A percentile compares a stretch with the other conserved stretches of the same genome.
phyloP scores from a whole-genome alignment of 177 flowering plant species.

The Vitis hybrid region DNA sequence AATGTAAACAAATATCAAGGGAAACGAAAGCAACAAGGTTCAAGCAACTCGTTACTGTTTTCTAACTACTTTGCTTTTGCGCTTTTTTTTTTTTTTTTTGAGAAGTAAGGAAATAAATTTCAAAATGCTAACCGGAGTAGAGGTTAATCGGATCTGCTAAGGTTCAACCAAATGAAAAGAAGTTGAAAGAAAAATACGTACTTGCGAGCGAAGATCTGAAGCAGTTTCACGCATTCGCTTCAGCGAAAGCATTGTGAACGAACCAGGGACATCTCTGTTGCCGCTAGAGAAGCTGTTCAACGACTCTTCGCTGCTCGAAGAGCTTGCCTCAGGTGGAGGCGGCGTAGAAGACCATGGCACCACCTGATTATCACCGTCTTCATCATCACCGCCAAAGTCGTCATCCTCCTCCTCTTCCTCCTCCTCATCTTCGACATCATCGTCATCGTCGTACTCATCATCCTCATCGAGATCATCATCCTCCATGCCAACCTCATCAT shows the following conservation, averaged over 20 bases:
- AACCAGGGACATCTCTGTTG: background rate
- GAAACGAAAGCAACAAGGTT: no score
- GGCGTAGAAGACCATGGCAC: slow-evolving; percentile 25
- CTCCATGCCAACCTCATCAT: background rate
- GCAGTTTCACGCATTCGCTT: slow-evolving; percentile 17
- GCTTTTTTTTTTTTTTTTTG: no score
- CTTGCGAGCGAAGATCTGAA: slow-evolving; percentile 14
- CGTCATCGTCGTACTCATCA: slow-evolving; percentile 17
- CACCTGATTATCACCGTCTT: slow-evolving; percentile 18
- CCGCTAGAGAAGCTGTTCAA: slow-evolving; percentile 4
- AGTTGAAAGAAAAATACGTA: background rate
- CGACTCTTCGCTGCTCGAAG: slow-evolving; percentile 25
- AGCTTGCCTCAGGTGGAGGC: slow-evolving; percentile 25
- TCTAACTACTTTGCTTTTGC: no score
- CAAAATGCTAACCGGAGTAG: no score
- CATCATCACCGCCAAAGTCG: slow-evolving; percentile 1
- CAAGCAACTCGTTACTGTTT: no score
- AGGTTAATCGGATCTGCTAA: no score
- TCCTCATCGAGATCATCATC: slow-evolving; percentile 12
- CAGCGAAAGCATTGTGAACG: slow-evolving; percentile 2
- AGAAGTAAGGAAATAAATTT: no score
- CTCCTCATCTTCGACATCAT: slow-evolving; percentile 13
- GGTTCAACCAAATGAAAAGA: background rate
- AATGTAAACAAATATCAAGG: no score
- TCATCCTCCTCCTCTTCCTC: background rate